Conservation (phyloP, 257 asterid species). For the Petunia axillaris region DNA sequence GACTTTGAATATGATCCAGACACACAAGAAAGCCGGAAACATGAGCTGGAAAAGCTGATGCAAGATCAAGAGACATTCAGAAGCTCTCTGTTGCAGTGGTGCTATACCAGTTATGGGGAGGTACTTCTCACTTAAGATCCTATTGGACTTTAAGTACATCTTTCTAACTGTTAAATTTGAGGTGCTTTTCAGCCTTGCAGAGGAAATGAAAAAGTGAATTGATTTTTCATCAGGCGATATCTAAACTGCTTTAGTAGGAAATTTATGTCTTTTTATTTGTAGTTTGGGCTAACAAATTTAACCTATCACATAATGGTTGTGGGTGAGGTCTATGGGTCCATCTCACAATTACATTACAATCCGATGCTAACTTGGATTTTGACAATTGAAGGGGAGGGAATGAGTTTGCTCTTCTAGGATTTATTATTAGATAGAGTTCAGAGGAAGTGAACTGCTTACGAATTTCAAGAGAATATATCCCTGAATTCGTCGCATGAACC, state of each 20-base stretch:
- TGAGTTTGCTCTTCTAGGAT: neutral
- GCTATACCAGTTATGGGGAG: constrained; percentile 90
- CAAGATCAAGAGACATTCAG: constrained; percentile 79
- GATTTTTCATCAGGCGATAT: neutral
- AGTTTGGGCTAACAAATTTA: neutral
- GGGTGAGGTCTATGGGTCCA: constrained; percentile 1
- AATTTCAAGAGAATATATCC: constrained; percentile 8
- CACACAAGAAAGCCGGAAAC: constrained; percentile 72
- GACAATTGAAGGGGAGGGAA: neutral
- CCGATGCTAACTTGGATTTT: constrained; percentile 3
- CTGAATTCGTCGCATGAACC: neutral
- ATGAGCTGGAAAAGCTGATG: constrained; percentile 68
- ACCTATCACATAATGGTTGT: neutral
- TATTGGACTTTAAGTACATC: neutral
- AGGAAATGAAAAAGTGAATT: constrained; percentile 5
- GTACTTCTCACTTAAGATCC: constrained; percentile 41
- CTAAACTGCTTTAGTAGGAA: neutral
- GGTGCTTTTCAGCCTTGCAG: constrained; percentile 5
- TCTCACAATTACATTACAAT: neutral
- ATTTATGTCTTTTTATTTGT: neutral
- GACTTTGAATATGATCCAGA: constrained; percentile 73
- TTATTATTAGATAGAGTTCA: constrained; percentile 16
- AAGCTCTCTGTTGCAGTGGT: constrained; percentile 80
- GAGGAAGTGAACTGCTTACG: neutral
- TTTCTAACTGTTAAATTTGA: constrained; percentile 10